Evolutionary conservation across 768 basidiomycete species (phyloP), one percentile per base, ranked within the genome.

Genomic region (Tulasnella sp.): DNA sequence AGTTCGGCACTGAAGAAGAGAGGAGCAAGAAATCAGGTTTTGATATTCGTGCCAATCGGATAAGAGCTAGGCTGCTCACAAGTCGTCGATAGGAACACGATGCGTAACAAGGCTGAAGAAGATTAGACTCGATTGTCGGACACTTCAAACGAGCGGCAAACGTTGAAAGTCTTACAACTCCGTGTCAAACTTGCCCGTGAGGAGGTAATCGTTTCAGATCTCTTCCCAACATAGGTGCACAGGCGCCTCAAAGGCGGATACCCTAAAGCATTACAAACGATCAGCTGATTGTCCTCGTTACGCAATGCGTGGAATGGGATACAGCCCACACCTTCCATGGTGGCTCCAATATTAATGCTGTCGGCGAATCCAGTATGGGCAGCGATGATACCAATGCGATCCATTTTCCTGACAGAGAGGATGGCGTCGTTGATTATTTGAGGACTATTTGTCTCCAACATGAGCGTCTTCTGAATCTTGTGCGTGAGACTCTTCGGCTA

Each of bases 211-310:
- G 59, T 84, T 68, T 48, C 87, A 68, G 50, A 88, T 78, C 64
- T 85, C 80, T 58, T 84, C 72, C 85, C 85, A 87, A 71, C 84
- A 86, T 50, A 76, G 75, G 66, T 85, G 85, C 1, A 86, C 83
- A 3, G 85, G 86, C 0, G 84, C 65, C 72, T 88, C 84, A 1
- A 52, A 86, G 73, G 63, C 83, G 73, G 17, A 85, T 71, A 8
- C 85, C 85, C 69, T 52, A 24, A 21, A 15, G 7, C 34, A 38
- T 38, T 15, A 5, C 34, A 38, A 38, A 23, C 5, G 47, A 29
- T 17, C 29, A n/a, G 45, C 3, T 32, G 54, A 43, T 21, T 64
- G 29, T 2, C 61, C 66, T 48, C 19, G 7, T 26, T 19, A 23
- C 8, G 26, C 17, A 52, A 7, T 9, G 9, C 8, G n/a, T 19